Evolutionary conservation across 2,329 filamentous ascomycete species (phyloP).

Genomic region (Aspergillus pseudoterreus): DNA sequence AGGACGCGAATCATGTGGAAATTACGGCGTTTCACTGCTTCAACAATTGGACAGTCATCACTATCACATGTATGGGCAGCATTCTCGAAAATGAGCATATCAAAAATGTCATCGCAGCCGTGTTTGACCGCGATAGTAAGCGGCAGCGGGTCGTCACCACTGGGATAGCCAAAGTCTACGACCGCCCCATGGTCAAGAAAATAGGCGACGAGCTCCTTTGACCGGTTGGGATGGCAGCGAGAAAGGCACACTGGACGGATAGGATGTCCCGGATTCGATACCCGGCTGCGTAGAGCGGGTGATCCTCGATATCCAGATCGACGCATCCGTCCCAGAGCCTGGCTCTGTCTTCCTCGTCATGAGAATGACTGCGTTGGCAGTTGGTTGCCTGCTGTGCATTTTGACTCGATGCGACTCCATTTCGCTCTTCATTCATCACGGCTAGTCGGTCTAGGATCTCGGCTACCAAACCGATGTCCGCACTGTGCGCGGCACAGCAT

Average conservation of each 20-base stretch:
- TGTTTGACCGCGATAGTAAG: not conserved
- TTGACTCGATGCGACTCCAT: not conserved
- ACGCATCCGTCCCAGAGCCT: not conserved
- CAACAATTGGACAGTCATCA: not conserved
- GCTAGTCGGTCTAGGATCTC: not conserved
- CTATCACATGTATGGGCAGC: not conserved
- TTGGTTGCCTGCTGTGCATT: not conserved
- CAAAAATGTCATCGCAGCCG: not conserved
- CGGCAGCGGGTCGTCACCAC: not conserved
- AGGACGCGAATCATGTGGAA: not conserved
- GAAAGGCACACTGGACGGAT: not conserved
- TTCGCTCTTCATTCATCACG: not conserved
- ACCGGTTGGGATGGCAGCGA: not conserved
- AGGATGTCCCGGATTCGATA: conserved; percentile 1
- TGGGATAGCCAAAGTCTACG: not conserved
- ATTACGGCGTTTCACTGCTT: not conserved
- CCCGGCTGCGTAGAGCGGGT: not conserved
- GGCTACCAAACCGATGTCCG: not conserved
- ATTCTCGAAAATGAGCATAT: not conserved
- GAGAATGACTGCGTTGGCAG: too few species aligned
- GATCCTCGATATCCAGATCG: not conserved
- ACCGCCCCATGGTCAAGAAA: not conserved
- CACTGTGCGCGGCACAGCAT: not conserved
- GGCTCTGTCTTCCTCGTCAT: not conserved
- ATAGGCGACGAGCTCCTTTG: not conserved